Evolutionary conservation across 352 stramenopile species (phyloP).

Genomic region (Elongisporangium undulatum): DNA sequence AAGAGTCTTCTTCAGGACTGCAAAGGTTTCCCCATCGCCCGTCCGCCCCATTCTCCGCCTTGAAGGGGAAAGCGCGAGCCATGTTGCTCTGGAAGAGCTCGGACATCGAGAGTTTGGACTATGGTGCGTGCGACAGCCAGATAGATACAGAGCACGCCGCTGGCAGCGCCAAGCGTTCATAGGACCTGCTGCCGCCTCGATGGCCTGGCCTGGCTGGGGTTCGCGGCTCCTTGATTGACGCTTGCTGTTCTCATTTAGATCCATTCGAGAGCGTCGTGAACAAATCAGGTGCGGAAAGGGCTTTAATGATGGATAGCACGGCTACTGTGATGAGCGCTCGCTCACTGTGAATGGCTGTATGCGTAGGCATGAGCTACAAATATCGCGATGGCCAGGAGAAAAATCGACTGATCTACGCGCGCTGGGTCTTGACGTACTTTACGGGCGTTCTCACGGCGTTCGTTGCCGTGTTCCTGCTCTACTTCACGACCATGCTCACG

Average conservation of each 20-base stretch:
- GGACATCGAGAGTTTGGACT: conserved; percentile 81
- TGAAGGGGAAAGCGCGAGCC: conserved; percentile 1
- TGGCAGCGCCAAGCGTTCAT: not conserved
- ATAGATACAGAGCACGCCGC: not conserved
- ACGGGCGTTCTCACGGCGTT: conserved; percentile 73
- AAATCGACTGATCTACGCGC: conserved; percentile 71
- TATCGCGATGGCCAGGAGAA: conserved; percentile 81
- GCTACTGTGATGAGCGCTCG: not conserved
- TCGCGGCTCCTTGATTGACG: not conserved
- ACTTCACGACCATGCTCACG: conserved; percentile 64
- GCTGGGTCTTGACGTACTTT: conserved; percentile 76
- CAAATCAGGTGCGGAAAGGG: conserved; percentile 37
- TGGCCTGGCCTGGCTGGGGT: not conserved
- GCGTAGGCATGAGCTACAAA: conserved; percentile 59
- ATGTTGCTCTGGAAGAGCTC: conserved; percentile 59
- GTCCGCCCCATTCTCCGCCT: not conserved
- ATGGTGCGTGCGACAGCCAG: conserved; percentile 36
- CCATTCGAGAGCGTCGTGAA: conserved; percentile 87
- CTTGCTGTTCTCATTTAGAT: conserved; percentile 30
- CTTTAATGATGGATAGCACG: not conserved
- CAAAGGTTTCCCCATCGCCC: not conserved
- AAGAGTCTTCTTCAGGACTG: conserved; percentile 1
- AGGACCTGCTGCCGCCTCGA: not conserved
- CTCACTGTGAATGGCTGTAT: not conserved
- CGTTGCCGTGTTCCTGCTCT: conserved; percentile 75